These are phyloP conservation scores for Kwoniella botswanensis DNA, from an alignment of 768 basidiomycete species.

Conservation along the genomic window DNA sequence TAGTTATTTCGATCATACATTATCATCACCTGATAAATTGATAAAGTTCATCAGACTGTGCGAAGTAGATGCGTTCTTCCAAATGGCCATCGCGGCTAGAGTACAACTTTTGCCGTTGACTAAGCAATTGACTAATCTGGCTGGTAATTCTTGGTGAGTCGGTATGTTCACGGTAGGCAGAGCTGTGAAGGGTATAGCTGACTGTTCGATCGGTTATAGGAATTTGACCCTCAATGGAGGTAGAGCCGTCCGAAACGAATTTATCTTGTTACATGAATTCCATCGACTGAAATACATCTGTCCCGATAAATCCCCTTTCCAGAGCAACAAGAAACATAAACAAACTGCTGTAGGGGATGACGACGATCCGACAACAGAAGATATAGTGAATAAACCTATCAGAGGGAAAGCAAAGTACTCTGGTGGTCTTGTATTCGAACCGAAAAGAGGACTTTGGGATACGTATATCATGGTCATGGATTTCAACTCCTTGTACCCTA, in stretches of 20 bases:
- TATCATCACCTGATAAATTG: slow-evolving; percentile 75
- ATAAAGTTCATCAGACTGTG: slow-evolving; percentile 90
- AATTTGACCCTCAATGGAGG: slow-evolving; percentile 97
- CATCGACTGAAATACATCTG: slow-evolving; percentile 94
- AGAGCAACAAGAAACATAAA: slow-evolving; percentile 66
- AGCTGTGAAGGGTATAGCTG: slow-evolving; percentile 9
- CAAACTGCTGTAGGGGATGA: slow-evolving; percentile 59
- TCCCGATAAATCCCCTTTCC: slow-evolving; percentile 89
- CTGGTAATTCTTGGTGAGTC: slow-evolving; percentile 91
- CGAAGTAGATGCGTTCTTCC: slow-evolving; percentile 92
- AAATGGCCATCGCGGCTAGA: slow-evolving; percentile 94
- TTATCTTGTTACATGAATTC: slow-evolving; percentile 97
- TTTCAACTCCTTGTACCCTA: slow-evolving; percentile 98
- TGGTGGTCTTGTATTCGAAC: slow-evolving; percentile 96
- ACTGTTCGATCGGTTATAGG: slow-evolving; percentile 62
- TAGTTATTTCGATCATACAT: slow-evolving; percentile 81
- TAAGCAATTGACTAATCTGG: slow-evolving; percentile 89
- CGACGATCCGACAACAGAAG: slow-evolving; percentile 63
- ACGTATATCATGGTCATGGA: slow-evolving; percentile 98
- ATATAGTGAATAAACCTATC: slow-evolving; percentile 68
- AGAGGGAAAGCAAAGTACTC: slow-evolving; percentile 86
- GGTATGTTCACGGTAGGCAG: neutral
- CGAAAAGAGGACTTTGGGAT: slow-evolving; percentile 94
- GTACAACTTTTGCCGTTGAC: slow-evolving; percentile 94
- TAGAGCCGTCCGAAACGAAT: slow-evolving; percentile 97